Base-by-base conservation (phyloP, 305 asterid genomes). In the Fraxinus dipetala region DNA sequence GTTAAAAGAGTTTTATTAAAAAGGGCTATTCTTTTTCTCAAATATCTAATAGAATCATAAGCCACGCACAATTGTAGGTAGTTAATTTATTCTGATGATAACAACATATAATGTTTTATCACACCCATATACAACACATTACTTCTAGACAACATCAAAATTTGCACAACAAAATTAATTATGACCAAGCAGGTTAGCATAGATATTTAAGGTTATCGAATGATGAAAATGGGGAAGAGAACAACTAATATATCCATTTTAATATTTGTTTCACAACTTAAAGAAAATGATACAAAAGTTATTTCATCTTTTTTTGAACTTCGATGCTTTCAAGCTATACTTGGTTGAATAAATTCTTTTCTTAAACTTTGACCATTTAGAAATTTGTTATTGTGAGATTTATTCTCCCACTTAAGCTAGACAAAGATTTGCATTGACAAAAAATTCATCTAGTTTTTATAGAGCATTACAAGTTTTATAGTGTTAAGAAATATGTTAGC, bases 351-450 rank as follows among this genome's bases (percentile, higher is more conserved):
- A 69, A 69, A 31, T 31, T 70, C 5, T 70, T 70, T 30, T 30
- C 43, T 70, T 56, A 18, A 18, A 7, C 28, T 67, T 26, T 26
- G 74, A 59, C 28, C 11, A 28, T 67, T 28, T 67, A 67, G 6
- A 26, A 65, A 24, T 26, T 26, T 28, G 31, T 30, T 26, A 28
- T 26, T 13, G 18, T 3, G 74, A 38, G 78, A 59, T 65, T 26
- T 80, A 74, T 26, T 77, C n/a, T 63, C 56, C 18, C 18, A 31
- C 18, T 54, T 35, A 82, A 78, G 74, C 75, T 72, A 26, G 78
- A 59, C 6, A 70, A 76, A 40, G 51, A 80, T 63, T 18, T 43
- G 28, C 69, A 81, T 35, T 56, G n/a, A 59, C 61, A 48, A 32
- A 30, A 56, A 26, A 54, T 0, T 63, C 77, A 72, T 38, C 70